These are phyloP conservation scores for Erythrobasidium yunnanense DNA, from an alignment of 768 basidiomycete genomes.

Conservation along the genomic window DNA sequence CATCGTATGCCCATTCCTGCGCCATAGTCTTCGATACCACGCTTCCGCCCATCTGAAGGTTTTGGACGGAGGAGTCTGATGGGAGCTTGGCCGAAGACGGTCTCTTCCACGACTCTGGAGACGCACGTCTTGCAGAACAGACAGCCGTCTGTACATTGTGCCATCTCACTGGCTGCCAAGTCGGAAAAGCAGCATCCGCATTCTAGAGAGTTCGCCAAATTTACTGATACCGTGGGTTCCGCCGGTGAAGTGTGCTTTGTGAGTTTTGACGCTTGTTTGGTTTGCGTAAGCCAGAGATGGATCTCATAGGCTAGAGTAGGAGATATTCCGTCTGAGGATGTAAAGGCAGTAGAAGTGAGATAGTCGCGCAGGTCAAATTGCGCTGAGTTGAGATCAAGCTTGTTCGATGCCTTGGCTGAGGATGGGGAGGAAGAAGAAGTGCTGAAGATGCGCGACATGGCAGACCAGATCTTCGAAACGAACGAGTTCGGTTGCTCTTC, in stretches of 20 bases:
- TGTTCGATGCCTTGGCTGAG: no score
- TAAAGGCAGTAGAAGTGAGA: not conserved
- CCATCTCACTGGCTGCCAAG: not conserved
- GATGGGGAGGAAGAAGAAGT: no score
- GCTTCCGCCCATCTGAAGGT: not conserved
- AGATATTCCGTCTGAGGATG: not conserved
- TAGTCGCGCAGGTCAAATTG: not conserved
- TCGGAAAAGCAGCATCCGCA: slow-evolving; percentile 19
- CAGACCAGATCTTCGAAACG: slow-evolving; percentile 3
- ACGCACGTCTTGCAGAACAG: slow-evolving; percentile 12
- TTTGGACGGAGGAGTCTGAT: not conserved
- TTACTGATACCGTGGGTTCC: not conserved
- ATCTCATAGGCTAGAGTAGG: slow-evolving; percentile 12
- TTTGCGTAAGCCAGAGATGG: not conserved
- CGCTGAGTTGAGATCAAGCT: no score
- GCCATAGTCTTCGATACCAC: not conserved
- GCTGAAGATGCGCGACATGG: no score
- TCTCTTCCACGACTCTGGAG: not conserved
- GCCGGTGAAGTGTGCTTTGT: not conserved
- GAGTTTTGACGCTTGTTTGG: not conserved
- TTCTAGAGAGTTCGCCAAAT: no score
- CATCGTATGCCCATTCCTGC: slow-evolving; percentile 8
- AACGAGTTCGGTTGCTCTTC: slow-evolving; percentile 1
- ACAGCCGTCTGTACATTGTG: slow-evolving; percentile 3
- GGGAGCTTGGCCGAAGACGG: slow-evolving; percentile 13